Base-by-base conservation (phyloP, 164 flowering plant species). In the Dillenia suffruticosa region DNA sequence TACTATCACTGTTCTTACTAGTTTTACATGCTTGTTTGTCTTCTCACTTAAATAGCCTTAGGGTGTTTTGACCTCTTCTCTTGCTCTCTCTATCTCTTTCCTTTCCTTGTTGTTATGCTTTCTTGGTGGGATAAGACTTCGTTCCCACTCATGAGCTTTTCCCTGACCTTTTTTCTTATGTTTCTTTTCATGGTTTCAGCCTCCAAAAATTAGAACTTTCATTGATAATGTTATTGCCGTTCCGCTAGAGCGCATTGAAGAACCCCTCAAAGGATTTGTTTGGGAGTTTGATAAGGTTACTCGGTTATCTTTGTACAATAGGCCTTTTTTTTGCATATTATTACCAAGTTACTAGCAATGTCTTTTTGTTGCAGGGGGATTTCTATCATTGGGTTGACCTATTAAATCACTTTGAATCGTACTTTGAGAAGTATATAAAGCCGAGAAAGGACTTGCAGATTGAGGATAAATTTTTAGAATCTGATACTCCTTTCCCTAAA, bases 321-420 rank as follows among this genome's bases (percentile, higher is more conserved):
- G 40, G 0, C 7, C 7, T 6, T 6, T 5, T 32, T 32, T 32
- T 32, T 32, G 6, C 40, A 32, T 32, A 4, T 32, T 6, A 32
- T 32, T 32, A 32, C 40, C 0, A 32, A 32, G 5, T 32, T 32
- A 32, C 7, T 32, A 32, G 40, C 40, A 32, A 32, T 32, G 40
- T 7, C 40, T 32, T 32, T 2, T 53, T 55, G 51, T 8, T 72
- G 66, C 92, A 93, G 98, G 98, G 98, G 24, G 96, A 93, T 73
- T 93, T 90, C 63, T 89, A 93, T 75, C 98, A 93, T 49, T 93
- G 98, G 98, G 88, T 86, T 56, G 94, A 88, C 72, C 90, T 93
- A 54, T 90, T 90, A 58, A 85, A 83, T 71, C 95, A 90, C 72
- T 93, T 93, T 76, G 97, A 93, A 76, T 79, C 90, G 13, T 93